Conservation (phyloP, 352 stramenopile genomes). For the Phytopythium ostracodes region DNA sequence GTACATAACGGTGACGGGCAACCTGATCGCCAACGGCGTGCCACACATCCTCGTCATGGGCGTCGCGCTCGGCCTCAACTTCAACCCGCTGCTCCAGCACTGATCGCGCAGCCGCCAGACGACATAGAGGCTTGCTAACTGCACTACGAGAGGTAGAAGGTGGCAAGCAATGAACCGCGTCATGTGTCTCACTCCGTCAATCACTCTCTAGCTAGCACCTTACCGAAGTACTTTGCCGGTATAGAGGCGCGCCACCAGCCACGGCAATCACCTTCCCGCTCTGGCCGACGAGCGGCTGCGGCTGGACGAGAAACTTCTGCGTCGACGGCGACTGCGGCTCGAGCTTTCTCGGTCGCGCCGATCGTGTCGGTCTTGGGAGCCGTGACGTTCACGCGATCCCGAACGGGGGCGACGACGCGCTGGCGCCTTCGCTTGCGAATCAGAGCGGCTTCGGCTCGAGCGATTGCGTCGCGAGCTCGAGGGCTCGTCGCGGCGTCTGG, state of each 20-base stretch:
- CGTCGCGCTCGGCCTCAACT: constrained; percentile 49
- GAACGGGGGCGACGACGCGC: not conserved
- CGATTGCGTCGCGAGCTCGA: not conserved
- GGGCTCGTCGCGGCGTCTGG: not conserved
- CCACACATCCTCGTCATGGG: constrained; percentile 66
- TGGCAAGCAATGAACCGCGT: not conserved
- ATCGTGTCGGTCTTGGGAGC: not conserved
- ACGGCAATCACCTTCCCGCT: not conserved
- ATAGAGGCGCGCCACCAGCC: not conserved
- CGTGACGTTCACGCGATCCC: not conserved
- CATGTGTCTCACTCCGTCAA: not conserved
- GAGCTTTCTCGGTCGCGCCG: not conserved
- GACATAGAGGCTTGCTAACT: not conserved
- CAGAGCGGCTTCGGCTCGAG: not conserved
- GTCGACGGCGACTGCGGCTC: not conserved
- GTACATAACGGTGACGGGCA: constrained; percentile 59
- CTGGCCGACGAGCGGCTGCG: not conserved
- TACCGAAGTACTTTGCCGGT: not conserved
- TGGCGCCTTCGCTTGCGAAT: not conserved
- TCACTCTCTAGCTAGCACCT: not conserved
- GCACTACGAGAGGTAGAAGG: not conserved
- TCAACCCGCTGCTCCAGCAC: constrained; percentile 42
- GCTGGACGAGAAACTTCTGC: constrained; percentile 5
- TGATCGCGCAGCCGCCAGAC: constrained; percentile 5
- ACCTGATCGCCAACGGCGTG: constrained; percentile 64